Conservation (phyloP, 2,329 filamentous ascomycete genomes). For the Diaporthe sp. region DNA sequence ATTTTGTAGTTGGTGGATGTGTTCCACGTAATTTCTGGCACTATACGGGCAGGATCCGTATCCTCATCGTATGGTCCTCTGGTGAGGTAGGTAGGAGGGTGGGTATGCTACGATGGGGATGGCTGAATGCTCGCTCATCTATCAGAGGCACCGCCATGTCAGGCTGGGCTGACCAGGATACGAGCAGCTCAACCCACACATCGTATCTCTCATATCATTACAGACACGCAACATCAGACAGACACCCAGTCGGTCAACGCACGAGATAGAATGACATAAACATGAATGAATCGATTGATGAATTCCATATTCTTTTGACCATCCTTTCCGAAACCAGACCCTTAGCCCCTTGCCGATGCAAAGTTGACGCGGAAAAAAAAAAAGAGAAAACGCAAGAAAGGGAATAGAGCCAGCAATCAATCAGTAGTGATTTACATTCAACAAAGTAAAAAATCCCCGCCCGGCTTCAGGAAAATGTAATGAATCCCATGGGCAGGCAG, state of each 20-base stretch:
- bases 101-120: neutral
- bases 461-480: neutral
- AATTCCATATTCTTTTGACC: neutral
- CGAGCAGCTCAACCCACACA: neutral
- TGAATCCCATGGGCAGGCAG: neutral
- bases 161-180: neutral
- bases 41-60: neutral
- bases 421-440: neutral
- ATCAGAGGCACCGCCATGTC: neutral
- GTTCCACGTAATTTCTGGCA: too few relatives aligned
- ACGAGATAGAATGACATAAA: neutral
- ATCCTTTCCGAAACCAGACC: neutral
- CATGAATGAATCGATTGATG: neutral
- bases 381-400: neutral
- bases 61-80: neutral
- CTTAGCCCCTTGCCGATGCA: slow-evolving; percentile 4
- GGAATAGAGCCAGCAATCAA: neutral
- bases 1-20: neutral
- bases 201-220: neutral
- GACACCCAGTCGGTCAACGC: neutral
- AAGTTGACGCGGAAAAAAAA: neutral
- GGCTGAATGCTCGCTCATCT: neutral
- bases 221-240: neutral
- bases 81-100: neutral
- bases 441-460: neutral